These are phyloP conservation scores for Leccinum sublutescens DNA, from an alignment of 768 basidiomycete species.

Conservation along the genomic window DNA sequence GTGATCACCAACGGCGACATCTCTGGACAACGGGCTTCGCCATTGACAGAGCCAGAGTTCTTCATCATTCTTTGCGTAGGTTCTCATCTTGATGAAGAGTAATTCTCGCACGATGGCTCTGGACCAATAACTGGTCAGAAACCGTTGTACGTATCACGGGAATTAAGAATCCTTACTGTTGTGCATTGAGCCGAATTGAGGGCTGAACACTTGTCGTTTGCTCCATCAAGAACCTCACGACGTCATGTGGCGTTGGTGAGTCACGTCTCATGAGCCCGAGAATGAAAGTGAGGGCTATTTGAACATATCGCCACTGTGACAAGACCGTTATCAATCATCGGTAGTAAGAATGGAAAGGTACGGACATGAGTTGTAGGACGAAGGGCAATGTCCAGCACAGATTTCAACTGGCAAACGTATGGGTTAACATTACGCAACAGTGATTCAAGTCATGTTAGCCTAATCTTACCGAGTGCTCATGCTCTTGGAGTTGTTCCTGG, in stretches of 20 bases:
- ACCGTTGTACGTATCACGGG: background rate
- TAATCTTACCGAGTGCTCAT: slow-evolving; percentile 48
- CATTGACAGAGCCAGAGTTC: slow-evolving; percentile 76
- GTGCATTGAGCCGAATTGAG: slow-evolving; percentile 59
- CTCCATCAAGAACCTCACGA: slow-evolving; percentile 62
- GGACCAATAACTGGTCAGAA: slow-evolving; percentile 1
- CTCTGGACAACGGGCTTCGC: slow-evolving; percentile 56
- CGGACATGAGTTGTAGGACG: slow-evolving; percentile 71
- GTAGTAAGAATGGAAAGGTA: slow-evolving; percentile 1
- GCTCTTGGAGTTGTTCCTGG: slow-evolving; percentile 43
- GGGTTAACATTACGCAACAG: background rate
- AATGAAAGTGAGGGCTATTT: slow-evolving; percentile 66
- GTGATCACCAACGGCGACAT: slow-evolving; percentile 47
- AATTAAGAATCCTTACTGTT: slow-evolving; percentile 45
- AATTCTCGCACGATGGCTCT: slow-evolving; percentile 69
- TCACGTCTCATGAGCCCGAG: slow-evolving; percentile 65
- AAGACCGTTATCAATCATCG: slow-evolving; percentile 9
- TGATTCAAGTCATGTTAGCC: background rate
- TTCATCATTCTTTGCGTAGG: slow-evolving; percentile 58
- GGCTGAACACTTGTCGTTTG: slow-evolving; percentile 72
- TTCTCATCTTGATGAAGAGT: slow-evolving; percentile 72
- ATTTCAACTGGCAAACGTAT: slow-evolving; percentile 44
- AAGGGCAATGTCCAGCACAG: slow-evolving; percentile 58
- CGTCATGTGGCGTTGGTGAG: slow-evolving; percentile 45
- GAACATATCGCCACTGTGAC: slow-evolving; percentile 78